Evolutionary conservation across 306 rosid species (phyloP), one percentile per base, ranked within the genome.

Genomic region (Carpinus viminea): DNA sequence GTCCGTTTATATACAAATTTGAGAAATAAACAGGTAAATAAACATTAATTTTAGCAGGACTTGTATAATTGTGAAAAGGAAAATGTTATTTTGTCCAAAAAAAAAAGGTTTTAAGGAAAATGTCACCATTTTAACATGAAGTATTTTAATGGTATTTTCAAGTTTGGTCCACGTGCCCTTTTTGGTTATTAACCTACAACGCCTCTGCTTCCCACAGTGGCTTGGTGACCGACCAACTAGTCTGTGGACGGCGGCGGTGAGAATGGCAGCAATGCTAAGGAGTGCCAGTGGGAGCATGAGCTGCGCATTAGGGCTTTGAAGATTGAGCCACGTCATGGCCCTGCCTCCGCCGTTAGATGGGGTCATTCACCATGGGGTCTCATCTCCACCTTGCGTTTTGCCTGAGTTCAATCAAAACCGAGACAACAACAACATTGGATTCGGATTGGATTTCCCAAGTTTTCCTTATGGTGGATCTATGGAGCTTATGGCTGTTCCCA

Each of bases 401-500:
- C 87, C 86, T 64, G 88, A 77, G 84, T 81, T 70, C 31, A 57
- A 77, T 72, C 71, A 68, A 17, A 51, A 62, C 13, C 2, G 71
- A 1, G 76, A 24, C 55, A 36, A 47, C 20, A 24, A 74, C 70
- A 48, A 31, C 24, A 53, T 6, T 15, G 28, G 7, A 52, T 2
- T 64, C 38, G 83, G 79, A 1, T 80, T 83, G 62, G 86, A 79
- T 31, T 78, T 85, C 78, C 85, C 83, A 3, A 83, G 70, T 55
- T 74, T 80, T 64, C 20, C 73, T 1, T 83, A 69, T 45, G 74
- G 73, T 13, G 87, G 85, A 34, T 83, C 86, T 34, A 84, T 88
- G 89, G 91, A 88, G 81, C 91, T 88, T 60, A 88, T 88, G 91
- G 91, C 91, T 73, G 91, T 88, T 55, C 91, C 91, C 46, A 85